phyloP scores from a whole-genome alignment of 768 basidiomycete species.

The Dioszegia aurantiaca region DNA sequence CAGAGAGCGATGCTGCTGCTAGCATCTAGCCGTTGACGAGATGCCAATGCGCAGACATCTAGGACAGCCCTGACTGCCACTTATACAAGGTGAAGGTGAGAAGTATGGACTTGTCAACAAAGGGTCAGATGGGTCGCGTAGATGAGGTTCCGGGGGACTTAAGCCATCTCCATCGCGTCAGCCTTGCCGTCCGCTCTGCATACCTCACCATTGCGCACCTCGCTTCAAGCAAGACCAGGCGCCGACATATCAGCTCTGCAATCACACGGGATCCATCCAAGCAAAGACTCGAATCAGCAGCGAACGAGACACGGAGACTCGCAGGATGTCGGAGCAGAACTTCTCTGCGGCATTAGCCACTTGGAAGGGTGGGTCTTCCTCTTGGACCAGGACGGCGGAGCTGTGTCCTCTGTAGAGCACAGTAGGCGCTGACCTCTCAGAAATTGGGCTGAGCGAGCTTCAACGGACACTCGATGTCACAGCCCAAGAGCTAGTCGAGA shows the following conservation, averaged over 20 bases:
- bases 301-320: too few relatives aligned
- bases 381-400: too few relatives aligned
- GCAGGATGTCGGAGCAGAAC: constrained; percentile 63
- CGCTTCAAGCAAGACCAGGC: too few relatives aligned
- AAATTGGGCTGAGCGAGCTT: constrained; percentile 80
- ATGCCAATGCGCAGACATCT: too few relatives aligned
- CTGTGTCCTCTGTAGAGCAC: too few relatives aligned
- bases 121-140: background rate
- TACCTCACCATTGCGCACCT: too few relatives aligned
- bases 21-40: constrained; percentile 11
- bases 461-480: constrained; percentile 91
- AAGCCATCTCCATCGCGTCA: background rate
- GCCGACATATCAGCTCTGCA: background rate
- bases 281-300: too few relatives aligned
- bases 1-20: constrained; percentile 14
- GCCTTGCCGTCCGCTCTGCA: background rate
- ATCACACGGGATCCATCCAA: too few relatives aligned
- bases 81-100: background rate
- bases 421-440: constrained; percentile 53
- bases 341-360: constrained; percentile 88
- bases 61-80: background rate
- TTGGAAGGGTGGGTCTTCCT: constrained; percentile 71
- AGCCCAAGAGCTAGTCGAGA: constrained; percentile 92
- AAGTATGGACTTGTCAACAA: constrained; percentile 3
- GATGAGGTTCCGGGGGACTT: constrained; percentile 11